Percentiles rank a stretch among this genome's conserved stretches.
Conservation (phyloP, 768 basidiomycete genomes). For the Suillus bovinus region DNA sequence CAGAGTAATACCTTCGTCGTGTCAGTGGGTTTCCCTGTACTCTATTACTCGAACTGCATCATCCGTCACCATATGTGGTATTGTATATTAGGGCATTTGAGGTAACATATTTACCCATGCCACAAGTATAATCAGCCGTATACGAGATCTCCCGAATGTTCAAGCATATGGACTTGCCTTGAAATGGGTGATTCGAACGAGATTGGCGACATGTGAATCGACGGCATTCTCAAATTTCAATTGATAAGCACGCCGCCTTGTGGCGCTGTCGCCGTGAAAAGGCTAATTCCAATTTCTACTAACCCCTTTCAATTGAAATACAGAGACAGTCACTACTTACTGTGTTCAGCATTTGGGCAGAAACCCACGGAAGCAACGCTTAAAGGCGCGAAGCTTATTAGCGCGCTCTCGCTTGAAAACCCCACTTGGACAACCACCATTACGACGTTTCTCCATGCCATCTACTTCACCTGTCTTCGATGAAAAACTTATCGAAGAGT, state of each 20-base stretch:
- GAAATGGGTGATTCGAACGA: neutral
- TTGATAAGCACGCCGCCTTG: no score
- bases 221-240: no score
- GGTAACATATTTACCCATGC: neutral
- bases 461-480: slow-evolving; percentile 8
- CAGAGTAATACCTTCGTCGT: neutral
- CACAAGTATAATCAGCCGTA: neutral
- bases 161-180: neutral
- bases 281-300: neutral
- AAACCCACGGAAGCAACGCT: neutral
- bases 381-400: neutral
- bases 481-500: neutral
- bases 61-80: neutral
- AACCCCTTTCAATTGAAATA: neutral
- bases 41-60: neutral
- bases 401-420: neutral
- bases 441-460: neutral
- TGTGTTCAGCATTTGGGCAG: neutral
- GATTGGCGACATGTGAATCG: no score
- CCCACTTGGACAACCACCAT: neutral
- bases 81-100: neutral
- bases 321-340: neutral
- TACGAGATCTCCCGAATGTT: neutral
- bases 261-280: slow-evolving; percentile 2
- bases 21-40: neutral